Evolutionary conservation across 2,329 filamentous ascomycete genomes (phyloP), one percentile per base, ranked within the genome.

Genomic region (Rhynchosporium agropyri): DNA sequence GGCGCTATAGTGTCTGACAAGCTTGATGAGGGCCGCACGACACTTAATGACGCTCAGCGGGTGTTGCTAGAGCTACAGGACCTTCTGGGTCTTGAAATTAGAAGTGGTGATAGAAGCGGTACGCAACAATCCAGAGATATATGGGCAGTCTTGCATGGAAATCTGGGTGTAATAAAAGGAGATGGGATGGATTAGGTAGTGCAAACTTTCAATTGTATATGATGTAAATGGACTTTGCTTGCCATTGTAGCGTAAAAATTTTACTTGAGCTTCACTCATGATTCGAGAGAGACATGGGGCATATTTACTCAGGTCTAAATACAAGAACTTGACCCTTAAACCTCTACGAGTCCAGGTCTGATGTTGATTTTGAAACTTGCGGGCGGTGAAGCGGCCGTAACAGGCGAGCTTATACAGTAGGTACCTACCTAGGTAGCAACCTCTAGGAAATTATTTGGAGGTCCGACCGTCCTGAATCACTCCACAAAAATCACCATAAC

Each of bases 1-100:
- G 78, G 86, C 10, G 84, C 88, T 69, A 74, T 77, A 8, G 82
- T 88, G 10, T 81, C 83, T 8, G 84, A 87, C 70, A 83, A 81
- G 65, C 79, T 88, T 2, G 85, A 89, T 58, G 77, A 80, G 58
- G 85, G 85, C 0, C 81, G 86, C 67, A 70, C 81, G 12, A 82
- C 83, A 2, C 74, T 88, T 26, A 82, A 85, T 61, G 77, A 78
- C 20, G 81, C 83, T 12, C 80, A 82, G 71, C 74, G 78, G 56
- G 75, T 76, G 1, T 69, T 89, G 3, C 75, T 76, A n/a, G 77
- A 84, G 51, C 78, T 84, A 10, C 77, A 82, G 57, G 72, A 75
- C 45, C 75, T 87, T 6, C 71, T 86, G 8, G 81, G 82, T 0
- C 40, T 64, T 42, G 55, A 65, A 31, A 28, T 4, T 33, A 58